Evolutionary conservation across 2,329 filamentous ascomycete genomes (phyloP).

Genomic region (Stachybotrys chlorohalonatus): DNA sequence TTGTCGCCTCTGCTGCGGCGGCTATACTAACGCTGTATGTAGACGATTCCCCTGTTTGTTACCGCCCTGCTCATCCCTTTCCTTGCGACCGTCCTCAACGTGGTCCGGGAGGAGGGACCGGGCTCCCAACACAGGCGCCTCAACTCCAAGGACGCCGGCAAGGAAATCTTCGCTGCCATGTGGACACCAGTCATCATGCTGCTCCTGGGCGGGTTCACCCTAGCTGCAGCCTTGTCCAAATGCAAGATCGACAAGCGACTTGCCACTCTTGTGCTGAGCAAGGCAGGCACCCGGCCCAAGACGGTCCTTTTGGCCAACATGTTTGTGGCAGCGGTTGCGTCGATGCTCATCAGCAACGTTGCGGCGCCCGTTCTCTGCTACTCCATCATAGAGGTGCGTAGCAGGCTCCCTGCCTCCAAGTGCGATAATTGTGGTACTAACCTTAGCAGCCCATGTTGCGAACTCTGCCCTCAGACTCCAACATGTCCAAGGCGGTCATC

Average conservation of each 20-base stretch:
- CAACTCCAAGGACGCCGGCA: constrained; percentile 69
- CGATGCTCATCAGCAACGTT: constrained; percentile 99
- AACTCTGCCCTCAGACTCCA: constrained; percentile 80
- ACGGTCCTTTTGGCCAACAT: constrained; percentile 95
- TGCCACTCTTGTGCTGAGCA: constrained; percentile 91
- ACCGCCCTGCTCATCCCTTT: constrained; percentile 93
- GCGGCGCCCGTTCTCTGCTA: constrained; percentile 95
- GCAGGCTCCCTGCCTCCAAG: fast-evolving
- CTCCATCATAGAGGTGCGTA: constrained; percentile 80
- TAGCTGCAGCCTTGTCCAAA: constrained; percentile 90
- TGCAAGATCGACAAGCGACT: constrained; percentile 97
- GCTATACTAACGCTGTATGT: background rate
- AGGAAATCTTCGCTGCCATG: constrained; percentile 88
- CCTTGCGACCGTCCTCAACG: constrained; percentile 75
- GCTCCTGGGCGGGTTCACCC: constrained; percentile 87
- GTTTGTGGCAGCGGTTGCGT: constrained; percentile 95
- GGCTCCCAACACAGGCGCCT: constrained; percentile 54
- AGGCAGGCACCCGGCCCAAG: constrained; percentile 82
- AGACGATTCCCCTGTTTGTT: constrained; percentile 94
- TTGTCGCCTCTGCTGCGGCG: background rate
- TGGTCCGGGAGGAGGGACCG: constrained; percentile 61
- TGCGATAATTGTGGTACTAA: constrained; percentile 4
- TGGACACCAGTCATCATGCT: constrained; percentile 99
- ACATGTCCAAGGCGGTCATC: constrained; percentile 91
- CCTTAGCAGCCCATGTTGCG: constrained; percentile 70